phyloP scores from a whole-genome alignment of 2,329 filamentous ascomycete genomes.

The Ceratocystis cubensis region DNA sequence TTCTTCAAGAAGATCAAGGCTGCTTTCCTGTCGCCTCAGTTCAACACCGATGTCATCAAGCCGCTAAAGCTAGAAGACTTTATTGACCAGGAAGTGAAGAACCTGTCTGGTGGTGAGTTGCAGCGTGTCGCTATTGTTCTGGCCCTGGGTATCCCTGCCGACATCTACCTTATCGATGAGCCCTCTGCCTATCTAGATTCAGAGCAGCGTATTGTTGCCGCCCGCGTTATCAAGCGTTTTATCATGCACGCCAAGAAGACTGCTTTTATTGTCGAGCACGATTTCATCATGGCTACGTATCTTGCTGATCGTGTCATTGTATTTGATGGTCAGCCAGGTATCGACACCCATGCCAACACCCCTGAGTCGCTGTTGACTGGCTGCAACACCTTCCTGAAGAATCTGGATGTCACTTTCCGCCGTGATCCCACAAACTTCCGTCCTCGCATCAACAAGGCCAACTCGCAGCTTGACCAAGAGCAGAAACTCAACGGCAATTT shows the following conservation, averaged over 20 bases:
- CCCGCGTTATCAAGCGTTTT: constrained; percentile 97
- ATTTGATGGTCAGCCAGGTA: constrained; percentile 86
- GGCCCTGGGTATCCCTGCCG: constrained; percentile 85
- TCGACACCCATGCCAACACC: constrained; percentile 73
- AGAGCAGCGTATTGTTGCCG: constrained; percentile 95
- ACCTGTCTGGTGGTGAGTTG: constrained; percentile 96
- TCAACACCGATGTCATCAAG: constrained; percentile 99
- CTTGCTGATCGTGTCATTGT: constrained; percentile 91
- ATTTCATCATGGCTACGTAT: constrained; percentile 88
- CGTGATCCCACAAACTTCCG: constrained; percentile 93
- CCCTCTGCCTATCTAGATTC: constrained; percentile 96
- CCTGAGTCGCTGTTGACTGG: constrained; percentile 89
- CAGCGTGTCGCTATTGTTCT: constrained; percentile 98
- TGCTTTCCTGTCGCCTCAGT: constrained; percentile 89
- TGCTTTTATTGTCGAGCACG: constrained; percentile 97
- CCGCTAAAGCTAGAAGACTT: constrained; percentile 98
- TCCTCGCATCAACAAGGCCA: constrained; percentile 94
- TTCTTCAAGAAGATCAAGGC: constrained; percentile 99
- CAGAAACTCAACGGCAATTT: constrained; percentile 91
- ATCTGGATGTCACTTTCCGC: constrained; percentile 94
- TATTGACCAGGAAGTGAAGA: constrained; percentile 98
- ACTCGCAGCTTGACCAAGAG: constrained; percentile 93
- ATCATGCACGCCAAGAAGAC: constrained; percentile 99
- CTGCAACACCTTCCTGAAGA: constrained; percentile 94
- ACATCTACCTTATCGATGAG: constrained; percentile 98